A percentile compares a stretch with the other conserved stretches of the same genome.
phyloP scores from a whole-genome alignment of 2,329 filamentous ascomycete genomes.

The Simplicillium sp. region DNA sequence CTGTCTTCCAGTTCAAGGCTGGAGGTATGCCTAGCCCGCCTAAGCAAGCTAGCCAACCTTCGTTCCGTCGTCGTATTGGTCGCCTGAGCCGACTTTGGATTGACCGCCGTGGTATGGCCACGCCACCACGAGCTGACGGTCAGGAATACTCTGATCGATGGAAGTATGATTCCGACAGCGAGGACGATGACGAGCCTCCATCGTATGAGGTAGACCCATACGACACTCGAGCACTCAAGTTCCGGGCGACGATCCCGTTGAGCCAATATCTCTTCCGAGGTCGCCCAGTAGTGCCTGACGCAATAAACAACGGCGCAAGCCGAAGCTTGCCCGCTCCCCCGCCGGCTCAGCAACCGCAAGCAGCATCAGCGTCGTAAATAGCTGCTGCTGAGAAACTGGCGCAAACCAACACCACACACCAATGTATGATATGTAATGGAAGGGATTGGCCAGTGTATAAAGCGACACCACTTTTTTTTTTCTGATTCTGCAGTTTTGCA shows the following conservation, averaged over 20 bases:
- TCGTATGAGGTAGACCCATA: constrained; percentile 69
- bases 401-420: constrained; percentile 11
- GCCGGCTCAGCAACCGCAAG: constrained; percentile 10
- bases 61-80: constrained; percentile 76
- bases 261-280: constrained; percentile 30
- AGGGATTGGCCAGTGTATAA: constrained; percentile 6
- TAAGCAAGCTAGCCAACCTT: constrained; percentile 39
- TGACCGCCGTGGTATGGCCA: constrained; percentile 63
- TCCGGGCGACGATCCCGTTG: constrained; percentile 48
- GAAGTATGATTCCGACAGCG: constrained; percentile 83
- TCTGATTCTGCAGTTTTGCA: constrained; percentile 1
- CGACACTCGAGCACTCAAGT: constrained; percentile 49
- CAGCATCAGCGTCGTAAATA: constrained; percentile 7
- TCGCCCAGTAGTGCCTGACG: constrained; percentile 22
- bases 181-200: constrained; percentile 63
- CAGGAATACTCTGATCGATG: constrained; percentile 54
- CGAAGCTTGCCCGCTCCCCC: constrained; percentile 7
- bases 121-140: constrained; percentile 34
- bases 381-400: constrained; percentile 4
- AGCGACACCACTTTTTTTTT: constrained; percentile 7
- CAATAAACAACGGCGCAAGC: constrained; percentile 10
- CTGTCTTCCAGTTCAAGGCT: constrained; percentile 38
- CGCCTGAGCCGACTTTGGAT: constrained; percentile 81
- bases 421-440: constrained; percentile 10
- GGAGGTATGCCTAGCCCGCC: constrained; percentile 25